Base-by-base conservation (phyloP, 78 protist species). In the Pelomyxa schiedti region DNA sequence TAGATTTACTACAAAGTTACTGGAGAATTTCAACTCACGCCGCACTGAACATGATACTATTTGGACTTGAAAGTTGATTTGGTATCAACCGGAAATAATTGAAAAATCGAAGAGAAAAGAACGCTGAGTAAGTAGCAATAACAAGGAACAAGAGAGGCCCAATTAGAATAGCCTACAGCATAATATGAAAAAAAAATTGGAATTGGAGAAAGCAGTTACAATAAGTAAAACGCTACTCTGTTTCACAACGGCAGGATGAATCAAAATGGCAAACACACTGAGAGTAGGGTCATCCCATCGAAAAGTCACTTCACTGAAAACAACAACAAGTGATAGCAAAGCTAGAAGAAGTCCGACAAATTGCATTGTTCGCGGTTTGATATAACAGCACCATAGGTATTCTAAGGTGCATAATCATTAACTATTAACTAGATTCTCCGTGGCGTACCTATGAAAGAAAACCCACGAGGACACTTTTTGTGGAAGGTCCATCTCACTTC, bases 81-180 rank as follows among this genome's bases (percentile, higher is more conserved):
- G 73, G 73, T 43, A 69, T 8, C 4, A 69, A 4, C 16, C 73
- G 73, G 4, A 8, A 3, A 43, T 32, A 32, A 4, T n/a, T 8
- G 41, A 69, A 69, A 24, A 69, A 4, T n/a, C 36, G 30, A 8
- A 69, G 24, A 26, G 42, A 4, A 4, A 69, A 69, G 30, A n/a
- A 3, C 42, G 42, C 22, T 43, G 64, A 69, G 38, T 69, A 69
- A 6, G 42, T n/a, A 5, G 64, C 38, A n/a, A 9, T 9, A 8
- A 69, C 73, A 69, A 69, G 38, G 41, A 40, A 69, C 42, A 30
- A 5, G 4, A 69, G 42, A 26, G 73, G 73, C 5, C n/a, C 73
- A 16, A 47, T 24, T 16, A 47, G 16, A 16, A 47, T 47, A 16
- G 16, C 32, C 58, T 16, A 24, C 16, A 47, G 58, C 58, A 47